Base-by-base conservation (phyloP, 2,329 filamentous ascomycete genomes). In the Sporothrix variecibatus region DNA sequence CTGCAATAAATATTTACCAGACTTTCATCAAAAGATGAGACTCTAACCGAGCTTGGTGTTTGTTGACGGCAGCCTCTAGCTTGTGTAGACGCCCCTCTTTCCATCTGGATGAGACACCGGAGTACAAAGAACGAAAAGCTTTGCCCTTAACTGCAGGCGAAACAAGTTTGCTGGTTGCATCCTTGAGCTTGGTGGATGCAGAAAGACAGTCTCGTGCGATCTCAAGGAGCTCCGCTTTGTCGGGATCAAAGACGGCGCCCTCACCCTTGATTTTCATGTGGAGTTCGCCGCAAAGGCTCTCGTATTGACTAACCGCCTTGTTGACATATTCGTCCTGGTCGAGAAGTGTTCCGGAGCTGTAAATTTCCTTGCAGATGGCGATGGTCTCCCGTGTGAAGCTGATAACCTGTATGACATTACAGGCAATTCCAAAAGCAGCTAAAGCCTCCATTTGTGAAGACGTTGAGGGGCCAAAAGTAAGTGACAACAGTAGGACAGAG, bases 371-470 rank as follows among this genome's bases (percentile, higher is more conserved):
- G 67, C 67, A 70, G 28, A 38, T 28, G 12, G n/a, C 26, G 31
- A 70, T 70, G 9, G 49, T 56, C 28, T 70, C 67, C 12, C 67
- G 28, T 31, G 69, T 71, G 53, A 71, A 70, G 9, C 31, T 40
- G 49, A 70, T 70, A 20, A 60, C 34, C 34, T 71, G 69, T 15
- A 71, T 43, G 34, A 71, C 53, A 12, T 70, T 70, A 31, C 67
- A 70, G 28, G 67, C 67, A 56, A 70, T 38, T 20, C 67, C 49
- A 40, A 70, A 70, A 3, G 17, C 67, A n/a, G 67, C 67, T 9
- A 70, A 17, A 3, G 67, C 67, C 67, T 70, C 67, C 67, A 70
- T 70, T 17, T 53, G 20, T 8, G 12, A 56, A 38, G 17, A 20
- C 23, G 26, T 26, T 40, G 4, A 56, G 34, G 1, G n/a, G 26